Percentiles rank a stretch among this genome's conserved stretches.
phyloP scores from a whole-genome alignment of 805 yeast species.

The Jamesozyma rosinii region DNA sequence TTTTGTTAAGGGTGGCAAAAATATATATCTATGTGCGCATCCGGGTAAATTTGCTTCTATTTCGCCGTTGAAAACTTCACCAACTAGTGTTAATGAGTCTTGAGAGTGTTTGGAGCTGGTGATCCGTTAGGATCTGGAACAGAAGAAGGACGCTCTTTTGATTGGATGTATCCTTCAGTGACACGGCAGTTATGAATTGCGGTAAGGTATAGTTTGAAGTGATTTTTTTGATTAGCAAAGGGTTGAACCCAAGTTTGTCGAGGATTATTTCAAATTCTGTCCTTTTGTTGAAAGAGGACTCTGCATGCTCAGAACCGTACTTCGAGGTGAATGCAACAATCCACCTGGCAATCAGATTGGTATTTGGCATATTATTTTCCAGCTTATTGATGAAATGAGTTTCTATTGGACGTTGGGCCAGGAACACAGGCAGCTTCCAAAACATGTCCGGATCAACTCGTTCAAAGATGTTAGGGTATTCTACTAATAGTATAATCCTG shows the following conservation, averaged over 20 bases:
- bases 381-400: constrained; percentile 3
- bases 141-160: neutral
- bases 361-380: neutral
- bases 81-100: neutral
- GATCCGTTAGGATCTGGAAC: neutral
- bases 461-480: constrained; percentile 9
- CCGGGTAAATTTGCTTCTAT: constrained; percentile 1
- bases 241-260: neutral
- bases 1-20: constrained; percentile 5
- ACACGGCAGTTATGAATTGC: neutral
- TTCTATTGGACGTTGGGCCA: constrained; percentile 7
- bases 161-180: neutral
- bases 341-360: neutral
- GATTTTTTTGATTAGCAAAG: neutral
- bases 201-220: neutral
- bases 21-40: neutral
- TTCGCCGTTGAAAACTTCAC: neutral
- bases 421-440: constrained; percentile 17
- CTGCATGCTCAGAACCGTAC: neutral
- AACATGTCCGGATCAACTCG: constrained; percentile 15
- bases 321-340: neutral
- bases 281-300: neutral
- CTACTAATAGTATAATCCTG: constrained; percentile 12
- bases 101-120: neutral
- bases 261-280: neutral